A percentile compares a stretch with the other conserved stretches of the same genome.
Evolutionary conservation across 139 green algal species (phyloP).

Genomic region (Diplosphaera chodatii): DNA sequence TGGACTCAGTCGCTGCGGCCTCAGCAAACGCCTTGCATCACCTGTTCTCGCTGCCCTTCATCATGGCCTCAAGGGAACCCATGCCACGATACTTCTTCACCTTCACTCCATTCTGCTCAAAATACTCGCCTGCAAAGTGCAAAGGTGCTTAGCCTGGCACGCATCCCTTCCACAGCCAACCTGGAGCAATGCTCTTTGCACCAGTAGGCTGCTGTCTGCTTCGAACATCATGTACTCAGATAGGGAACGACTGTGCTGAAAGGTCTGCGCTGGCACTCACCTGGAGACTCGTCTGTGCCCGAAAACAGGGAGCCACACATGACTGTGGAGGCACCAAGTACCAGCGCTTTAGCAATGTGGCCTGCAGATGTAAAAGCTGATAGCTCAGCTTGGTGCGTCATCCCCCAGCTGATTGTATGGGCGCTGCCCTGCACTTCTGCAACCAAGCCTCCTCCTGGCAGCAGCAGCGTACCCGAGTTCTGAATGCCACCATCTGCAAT

Average conservation of each 20-base stretch:
- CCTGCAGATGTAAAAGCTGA: constrained; percentile 27
- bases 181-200: too few relatives aligned
- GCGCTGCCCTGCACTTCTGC: too few relatives aligned
- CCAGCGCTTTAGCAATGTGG: constrained; percentile 93
- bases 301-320: constrained; percentile 97
- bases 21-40: too few relatives aligned
- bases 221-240: too few relatives aligned
- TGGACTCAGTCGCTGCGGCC: too few relatives aligned
- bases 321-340: constrained; percentile 86
- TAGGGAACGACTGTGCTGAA: too few relatives aligned
- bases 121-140: constrained; percentile 64
- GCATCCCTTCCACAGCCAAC: too few relatives aligned
- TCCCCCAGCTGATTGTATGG: too few relatives aligned
- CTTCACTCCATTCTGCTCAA: constrained; percentile 61
- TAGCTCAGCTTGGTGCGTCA: too few relatives aligned
- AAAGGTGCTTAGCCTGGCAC: too few relatives aligned
- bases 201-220: too few relatives aligned
- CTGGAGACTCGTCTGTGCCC: constrained; percentile 88
- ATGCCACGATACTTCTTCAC: constrained; percentile 98
- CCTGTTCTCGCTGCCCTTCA: constrained; percentile 86
- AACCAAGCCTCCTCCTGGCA: too few relatives aligned
- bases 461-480: constrained; percentile 78
- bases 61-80: constrained; percentile 93
- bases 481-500: constrained; percentile 96
- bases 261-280: constrained; percentile 26